phyloP scores from a whole-genome alignment of 768 basidiomycete species.

The Coprinopsis cinerea region DNA sequence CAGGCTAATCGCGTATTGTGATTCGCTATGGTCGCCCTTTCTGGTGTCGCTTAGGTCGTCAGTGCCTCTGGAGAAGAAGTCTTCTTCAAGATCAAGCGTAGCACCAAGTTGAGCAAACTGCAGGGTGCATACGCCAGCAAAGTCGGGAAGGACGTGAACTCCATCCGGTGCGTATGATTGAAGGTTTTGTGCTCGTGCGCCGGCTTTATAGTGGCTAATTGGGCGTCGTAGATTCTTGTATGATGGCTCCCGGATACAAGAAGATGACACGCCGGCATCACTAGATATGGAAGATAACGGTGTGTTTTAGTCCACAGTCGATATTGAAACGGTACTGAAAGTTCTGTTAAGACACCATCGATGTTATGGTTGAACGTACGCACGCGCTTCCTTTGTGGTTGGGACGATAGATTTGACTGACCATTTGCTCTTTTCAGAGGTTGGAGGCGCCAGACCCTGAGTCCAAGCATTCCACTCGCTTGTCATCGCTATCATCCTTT shows the following conservation, averaged over 20 bases:
- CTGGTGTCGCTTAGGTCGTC: constrained; percentile 49
- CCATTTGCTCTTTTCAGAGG: constrained; percentile 33
- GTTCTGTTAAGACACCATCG: constrained; percentile 67
- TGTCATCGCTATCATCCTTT: neutral
- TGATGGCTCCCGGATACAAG: constrained; percentile 79
- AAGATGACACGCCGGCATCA: constrained; percentile 80
- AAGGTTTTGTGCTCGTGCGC: constrained; percentile 11
- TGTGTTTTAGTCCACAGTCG: constrained; percentile 25
- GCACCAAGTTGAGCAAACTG: constrained; percentile 87
- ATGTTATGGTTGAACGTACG: constrained; percentile 93
- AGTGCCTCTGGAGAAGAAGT: constrained; percentile 79
- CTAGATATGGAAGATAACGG: constrained; percentile 91
- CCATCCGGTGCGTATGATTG: constrained; percentile 66
- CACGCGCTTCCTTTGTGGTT: constrained; percentile 2
- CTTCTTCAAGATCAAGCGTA: constrained; percentile 96
- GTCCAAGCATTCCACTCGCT: neutral
- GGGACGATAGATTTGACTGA: constrained; percentile 12
- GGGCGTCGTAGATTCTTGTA: constrained; percentile 93
- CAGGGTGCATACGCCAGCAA: constrained; percentile 90
- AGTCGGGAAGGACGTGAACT: constrained; percentile 82
- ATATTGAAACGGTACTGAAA: constrained; percentile 1
- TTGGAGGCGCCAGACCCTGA: constrained; percentile 31
- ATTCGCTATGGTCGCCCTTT: no score
- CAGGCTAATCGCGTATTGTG: no score
- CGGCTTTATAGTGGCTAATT: no score